A percentile compares a stretch with the other conserved stretches of the same genome.
phyloP scores from a whole-genome alignment of 805 yeast genomes.

The Saccharomycopsis javanensis region DNA sequence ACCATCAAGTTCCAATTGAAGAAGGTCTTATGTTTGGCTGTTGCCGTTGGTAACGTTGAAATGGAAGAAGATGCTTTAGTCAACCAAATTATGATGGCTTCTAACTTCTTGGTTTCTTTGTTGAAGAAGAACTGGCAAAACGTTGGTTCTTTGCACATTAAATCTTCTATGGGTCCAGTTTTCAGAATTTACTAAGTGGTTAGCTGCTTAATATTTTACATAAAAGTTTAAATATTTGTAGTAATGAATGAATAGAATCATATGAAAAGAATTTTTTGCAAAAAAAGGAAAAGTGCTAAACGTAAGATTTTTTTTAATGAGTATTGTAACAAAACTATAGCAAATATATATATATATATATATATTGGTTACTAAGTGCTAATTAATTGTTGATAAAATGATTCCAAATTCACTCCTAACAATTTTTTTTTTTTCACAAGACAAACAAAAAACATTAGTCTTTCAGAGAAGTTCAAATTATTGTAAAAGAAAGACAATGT shows the following conservation, averaged over 20 bases:
- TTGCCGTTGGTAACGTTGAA: constrained; percentile 99
- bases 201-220: constrained; percentile 14
- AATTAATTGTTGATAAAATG: background rate
- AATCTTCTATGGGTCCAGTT: constrained; percentile 99
- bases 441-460: constrained; percentile 1
- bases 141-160: constrained; percentile 98
- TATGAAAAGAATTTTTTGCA: background rate
- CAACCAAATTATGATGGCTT: constrained; percentile 96
- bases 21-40: constrained; percentile 99
- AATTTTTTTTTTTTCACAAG: constrained; percentile 1
- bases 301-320: background rate
- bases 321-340: background rate
- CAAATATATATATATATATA: too few relatives aligned
- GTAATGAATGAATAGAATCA: background rate
- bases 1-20: constrained; percentile 99
- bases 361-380: background rate
- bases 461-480: background rate
- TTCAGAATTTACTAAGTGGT: constrained; percentile 89
- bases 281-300: background rate
- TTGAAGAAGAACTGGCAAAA: constrained; percentile 99
- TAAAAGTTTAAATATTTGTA: background rate
- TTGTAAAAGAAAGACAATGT: background rate
- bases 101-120: constrained; percentile 98
- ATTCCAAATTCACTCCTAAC: background rate
- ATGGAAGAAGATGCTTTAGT: constrained; percentile 95